Base-by-base conservation (phyloP, 2,329 filamentous ascomycete genomes). In the Lecanicillium sp. region DNA sequence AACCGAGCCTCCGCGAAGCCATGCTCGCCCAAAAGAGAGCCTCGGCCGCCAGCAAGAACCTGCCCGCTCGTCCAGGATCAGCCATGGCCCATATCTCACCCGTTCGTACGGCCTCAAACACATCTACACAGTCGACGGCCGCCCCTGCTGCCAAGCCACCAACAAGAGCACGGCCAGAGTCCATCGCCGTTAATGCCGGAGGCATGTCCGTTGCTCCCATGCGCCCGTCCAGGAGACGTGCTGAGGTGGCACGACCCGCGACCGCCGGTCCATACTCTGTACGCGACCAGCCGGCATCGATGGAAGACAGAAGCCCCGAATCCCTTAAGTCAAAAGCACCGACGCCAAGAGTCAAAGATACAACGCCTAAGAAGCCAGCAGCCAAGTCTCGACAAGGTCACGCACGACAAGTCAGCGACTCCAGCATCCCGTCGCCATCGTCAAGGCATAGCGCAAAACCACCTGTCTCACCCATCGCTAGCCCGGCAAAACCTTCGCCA, bases 11-110 rank as follows among this genome's bases (percentile, higher is more conserved):
- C 18, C 82, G 86, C 46, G 89, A 95, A 52, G 72, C 86, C 4
- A 88, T 96, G 71, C 66, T 87, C 52, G 88, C 87, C 5, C 84
- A 90, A 55, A 89, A 87, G 62, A 87, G 69, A 51, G 77, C 74
- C 5, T 49, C 76, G 49, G 63, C 70, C 27, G 56, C 68, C 25
- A 59, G 56, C 37, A 71, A 64, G 44, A 74, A 69, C 38, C 56
- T 79, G 2, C 77, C 74, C 10, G 55, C 68, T 17, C 65, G 78
- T 8, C 78, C 78, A 2, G 77, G 75, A 9, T 81, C 77, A 25
- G 76, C 78, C 39, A 80, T 81, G 78, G 69, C 78, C 11, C 65
- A 73, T 29, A 69, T 81, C 41, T 75, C 76, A 4, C 73, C 74
- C 2, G 62, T 66, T 29, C 66, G 69, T 31, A 57, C 56, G 2